phyloP scores from a whole-genome alignment of 2,329 filamentous ascomycete genomes.

The Colletotrichum cuscutae region DNA sequence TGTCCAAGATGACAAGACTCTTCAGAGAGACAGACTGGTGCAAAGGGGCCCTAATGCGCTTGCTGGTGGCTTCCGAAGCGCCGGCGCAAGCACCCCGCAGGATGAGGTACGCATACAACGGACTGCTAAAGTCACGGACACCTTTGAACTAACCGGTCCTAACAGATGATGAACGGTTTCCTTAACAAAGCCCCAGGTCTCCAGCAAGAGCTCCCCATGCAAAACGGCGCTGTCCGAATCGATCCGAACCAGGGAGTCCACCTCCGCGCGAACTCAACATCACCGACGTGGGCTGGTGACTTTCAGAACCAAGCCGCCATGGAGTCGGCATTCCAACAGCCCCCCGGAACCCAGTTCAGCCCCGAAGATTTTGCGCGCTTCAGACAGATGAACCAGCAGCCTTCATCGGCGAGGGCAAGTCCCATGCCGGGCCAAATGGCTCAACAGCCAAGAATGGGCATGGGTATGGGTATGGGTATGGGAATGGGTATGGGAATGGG shows the following conservation, averaged over 20 bases:
- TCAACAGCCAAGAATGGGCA: slow-evolving; percentile 48
- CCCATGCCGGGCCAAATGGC: slow-evolving; percentile 67
- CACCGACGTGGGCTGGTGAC: slow-evolving; percentile 64
- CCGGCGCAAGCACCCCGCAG: slow-evolving; percentile 74
- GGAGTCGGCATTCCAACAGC: slow-evolving; percentile 75
- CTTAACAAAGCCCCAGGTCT: slow-evolving; percentile 79
- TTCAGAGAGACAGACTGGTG: slow-evolving; percentile 90
- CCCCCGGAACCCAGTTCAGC: slow-evolving; percentile 72
- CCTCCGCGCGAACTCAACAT: slow-evolving; percentile 63
- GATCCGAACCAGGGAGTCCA: slow-evolving; percentile 61
- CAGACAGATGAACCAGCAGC: slow-evolving; percentile 75
- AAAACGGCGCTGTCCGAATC: slow-evolving; percentile 59
- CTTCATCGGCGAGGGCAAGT: slow-evolving; percentile 61
- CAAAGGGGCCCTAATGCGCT: slow-evolving; percentile 77
- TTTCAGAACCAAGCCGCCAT: slow-evolving; percentile 71
- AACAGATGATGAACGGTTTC: slow-evolving; percentile 92
- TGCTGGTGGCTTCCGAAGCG: slow-evolving; percentile 82
- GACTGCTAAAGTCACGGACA: background rate
- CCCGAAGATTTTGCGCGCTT: slow-evolving; percentile 90
- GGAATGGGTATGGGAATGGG: slow-evolving; percentile 66
- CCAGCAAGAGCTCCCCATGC: slow-evolving; percentile 64
- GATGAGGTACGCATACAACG: slow-evolving; percentile 68
- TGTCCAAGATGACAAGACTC: slow-evolving; percentile 92
- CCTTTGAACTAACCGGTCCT: background rate
- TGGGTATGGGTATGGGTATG: slow-evolving; percentile 57